Base-by-base conservation (phyloP, 1,284 basidiomycete genomes). In the Naganishia albida region DNA sequence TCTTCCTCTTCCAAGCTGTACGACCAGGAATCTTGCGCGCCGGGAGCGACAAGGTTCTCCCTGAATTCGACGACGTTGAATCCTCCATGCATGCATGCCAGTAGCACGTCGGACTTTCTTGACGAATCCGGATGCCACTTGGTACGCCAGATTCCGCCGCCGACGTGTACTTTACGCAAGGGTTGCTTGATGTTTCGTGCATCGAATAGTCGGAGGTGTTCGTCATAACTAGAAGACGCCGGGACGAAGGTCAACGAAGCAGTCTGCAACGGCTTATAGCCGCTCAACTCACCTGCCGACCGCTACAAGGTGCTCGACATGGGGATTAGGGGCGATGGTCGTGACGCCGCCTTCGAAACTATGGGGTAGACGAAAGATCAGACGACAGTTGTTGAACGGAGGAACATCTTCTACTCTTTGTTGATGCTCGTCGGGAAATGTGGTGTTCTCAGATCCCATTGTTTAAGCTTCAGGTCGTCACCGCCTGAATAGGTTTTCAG, bases 61-160 rank as follows among this genome's bases (percentile, higher is more conserved):
- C 76, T 77, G 67, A 89, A 85, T 1, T 78, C 81, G 39, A 93
- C 78, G 7, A 94, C 82, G 72, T 94, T 95, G 83, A 93, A 95
- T 1, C 96, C 95, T 69, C 91, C 93, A 74, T 97, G 94, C 96
- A 99, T 99, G 74, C 90, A 91, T 0, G 93, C 96, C 12, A 93
- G 86, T 30, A 98, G 83, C 1, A 99, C 81, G 71, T 93, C 88
- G 26, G 83, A 73, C 67, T 82, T 82, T 43, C 88, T 84, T 2
- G 73, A 68, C 1, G 82, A 68, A 1, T 82, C 83, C 0, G 93
- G 92, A 76, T 98, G 93, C 92, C 94, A 99, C 76, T 96, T 95
- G 55, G 93, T 86, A 18, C 96, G 85, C 96, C 96, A 99, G 13
- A 88, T 89, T 1, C 96, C 96, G 2, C 96, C 96, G 0, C 91